phyloP scores from a whole-genome alignment of 2,329 filamentous ascomycete species.

The Penicillium sp. region DNA sequence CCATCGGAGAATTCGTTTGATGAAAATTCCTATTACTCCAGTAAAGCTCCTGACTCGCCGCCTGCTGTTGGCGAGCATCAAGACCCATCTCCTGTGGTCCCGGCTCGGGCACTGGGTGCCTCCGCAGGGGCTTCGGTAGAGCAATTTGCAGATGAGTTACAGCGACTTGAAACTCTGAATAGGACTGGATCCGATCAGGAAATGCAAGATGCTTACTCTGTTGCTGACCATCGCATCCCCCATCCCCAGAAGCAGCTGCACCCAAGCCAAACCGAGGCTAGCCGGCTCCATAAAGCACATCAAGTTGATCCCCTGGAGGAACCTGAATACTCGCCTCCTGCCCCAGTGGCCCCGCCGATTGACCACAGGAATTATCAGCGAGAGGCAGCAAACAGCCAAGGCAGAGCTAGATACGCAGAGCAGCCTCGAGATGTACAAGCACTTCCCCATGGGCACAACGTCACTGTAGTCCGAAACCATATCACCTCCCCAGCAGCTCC shows the following conservation, averaged over 20 bases:
- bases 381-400: constrained; percentile 26
- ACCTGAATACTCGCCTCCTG: constrained; percentile 50
- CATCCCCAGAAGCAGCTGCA: constrained; percentile 32
- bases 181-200: constrained; percentile 38
- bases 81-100: constrained; percentile 30
- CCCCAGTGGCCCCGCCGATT: constrained; percentile 38
- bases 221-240: constrained; percentile 37
- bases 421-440: constrained; percentile 44
- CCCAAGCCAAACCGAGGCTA: constrained; percentile 23
- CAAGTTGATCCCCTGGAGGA: constrained; percentile 43
- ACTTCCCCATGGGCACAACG: constrained; percentile 42
- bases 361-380: constrained; percentile 28
- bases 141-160: constrained; percentile 37
- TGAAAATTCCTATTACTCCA: constrained; percentile 94
- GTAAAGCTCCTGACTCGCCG: constrained; percentile 75
- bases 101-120: constrained; percentile 8
- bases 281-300: constrained; percentile 22
- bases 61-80: constrained; percentile 47
- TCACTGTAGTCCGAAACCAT: constrained; percentile 70
- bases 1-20: constrained; percentile 70
- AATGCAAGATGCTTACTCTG: constrained; percentile 40
- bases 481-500: constrained; percentile 73
- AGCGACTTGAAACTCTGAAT: constrained; percentile 40
- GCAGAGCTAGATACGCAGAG: constrained; percentile 43
- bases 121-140: constrained; percentile 28